Conservation (phyloP, 345 rosid genomes). For the Lumnitzera racemosa region DNA sequence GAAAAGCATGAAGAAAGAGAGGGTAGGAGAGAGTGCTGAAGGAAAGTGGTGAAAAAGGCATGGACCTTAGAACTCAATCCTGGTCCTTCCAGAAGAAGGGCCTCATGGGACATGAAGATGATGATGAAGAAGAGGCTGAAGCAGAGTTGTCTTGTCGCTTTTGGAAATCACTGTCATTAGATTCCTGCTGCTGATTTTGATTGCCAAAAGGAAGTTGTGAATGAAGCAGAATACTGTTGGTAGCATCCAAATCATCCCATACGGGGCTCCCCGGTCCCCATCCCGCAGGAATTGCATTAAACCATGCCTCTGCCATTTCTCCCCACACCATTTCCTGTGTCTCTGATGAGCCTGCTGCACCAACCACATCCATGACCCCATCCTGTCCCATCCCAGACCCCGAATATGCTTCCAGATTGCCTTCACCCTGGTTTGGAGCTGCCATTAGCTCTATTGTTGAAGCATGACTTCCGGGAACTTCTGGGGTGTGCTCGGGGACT, state of each 20-base stretch:
- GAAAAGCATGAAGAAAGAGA: not conserved
- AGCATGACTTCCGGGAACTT: slow-evolving; percentile 4
- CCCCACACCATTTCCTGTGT: slow-evolving; percentile 54
- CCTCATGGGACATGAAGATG: slow-evolving; percentile 46
- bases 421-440: too few relatives aligned
- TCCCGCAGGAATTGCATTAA: slow-evolving; percentile 67
- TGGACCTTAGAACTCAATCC: slow-evolving; percentile 12
- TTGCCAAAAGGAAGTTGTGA: slow-evolving; percentile 40
- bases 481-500: slow-evolving; percentile 14
- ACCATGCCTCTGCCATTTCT: slow-evolving; percentile 78
- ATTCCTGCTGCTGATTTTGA: slow-evolving; percentile 25
- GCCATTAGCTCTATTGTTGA: too few relatives aligned
- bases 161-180: slow-evolving; percentile 19
- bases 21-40: not conserved
- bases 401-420: too few relatives aligned
- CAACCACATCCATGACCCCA: slow-evolving; percentile 18
- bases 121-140: slow-evolving; percentile 33
- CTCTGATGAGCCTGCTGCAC: slow-evolving; percentile 19
- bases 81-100: slow-evolving; percentile 65
- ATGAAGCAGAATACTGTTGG: slow-evolving; percentile 33
- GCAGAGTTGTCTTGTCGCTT: slow-evolving; percentile 13
- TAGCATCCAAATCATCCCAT: slow-evolving; percentile 80
- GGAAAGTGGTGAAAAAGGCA: slow-evolving; percentile 1
- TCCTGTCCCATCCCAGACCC: not conserved
- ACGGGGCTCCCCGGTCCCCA: slow-evolving; percentile 93